These are phyloP conservation scores for Phytopythium mirpurense DNA, from an alignment of 352 stramenopile genomes.

Conservation along the genomic window DNA sequence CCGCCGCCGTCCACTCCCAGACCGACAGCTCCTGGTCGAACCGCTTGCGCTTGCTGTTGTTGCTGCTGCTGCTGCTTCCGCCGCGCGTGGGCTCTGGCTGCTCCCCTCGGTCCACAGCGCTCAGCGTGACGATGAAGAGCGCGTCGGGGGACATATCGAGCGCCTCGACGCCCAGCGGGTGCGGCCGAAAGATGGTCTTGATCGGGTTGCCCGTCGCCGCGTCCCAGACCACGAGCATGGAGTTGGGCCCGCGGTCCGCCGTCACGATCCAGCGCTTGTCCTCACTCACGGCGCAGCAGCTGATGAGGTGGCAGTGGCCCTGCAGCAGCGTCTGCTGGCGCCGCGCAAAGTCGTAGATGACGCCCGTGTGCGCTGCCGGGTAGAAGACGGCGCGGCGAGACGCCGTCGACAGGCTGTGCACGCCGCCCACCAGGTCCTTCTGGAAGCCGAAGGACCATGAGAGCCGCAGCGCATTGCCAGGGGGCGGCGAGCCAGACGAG, in stretches of 20 bases:
- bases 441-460: slow-evolving; percentile 91
- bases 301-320: slow-evolving; percentile 90
- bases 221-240: slow-evolving; percentile 93
- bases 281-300: slow-evolving; percentile 81
- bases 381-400: slow-evolving; percentile 84
- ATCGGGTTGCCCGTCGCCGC: slow-evolving; percentile 75
- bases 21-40: slow-evolving; percentile 79
- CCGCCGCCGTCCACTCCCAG: slow-evolving; percentile 82
- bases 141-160: slow-evolving; percentile 89
- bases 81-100: background rate
- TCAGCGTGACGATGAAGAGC: slow-evolving; percentile 86
- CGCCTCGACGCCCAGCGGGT: slow-evolving; percentile 68
- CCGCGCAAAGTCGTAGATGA: slow-evolving; percentile 91
- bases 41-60: slow-evolving; percentile 18
- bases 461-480: slow-evolving; percentile 56
- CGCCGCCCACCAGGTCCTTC: slow-evolving; percentile 81
- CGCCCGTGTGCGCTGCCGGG: slow-evolving; percentile 85
- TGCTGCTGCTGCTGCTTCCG: too few species aligned
- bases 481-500: background rate
- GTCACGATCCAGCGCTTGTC: slow-evolving; percentile 93
- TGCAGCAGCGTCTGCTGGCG: slow-evolving; percentile 87
- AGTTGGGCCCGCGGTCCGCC: slow-evolving; percentile 79
- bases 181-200: slow-evolving; percentile 89
- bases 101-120: slow-evolving; percentile 27
- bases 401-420: slow-evolving; percentile 81